A percentile compares a stretch with the other conserved stretches of the same genome.
Evolutionary conservation across 371 early-diverging fungal species (phyloP).

Genomic region (Zancudomyces culisetae): DNA sequence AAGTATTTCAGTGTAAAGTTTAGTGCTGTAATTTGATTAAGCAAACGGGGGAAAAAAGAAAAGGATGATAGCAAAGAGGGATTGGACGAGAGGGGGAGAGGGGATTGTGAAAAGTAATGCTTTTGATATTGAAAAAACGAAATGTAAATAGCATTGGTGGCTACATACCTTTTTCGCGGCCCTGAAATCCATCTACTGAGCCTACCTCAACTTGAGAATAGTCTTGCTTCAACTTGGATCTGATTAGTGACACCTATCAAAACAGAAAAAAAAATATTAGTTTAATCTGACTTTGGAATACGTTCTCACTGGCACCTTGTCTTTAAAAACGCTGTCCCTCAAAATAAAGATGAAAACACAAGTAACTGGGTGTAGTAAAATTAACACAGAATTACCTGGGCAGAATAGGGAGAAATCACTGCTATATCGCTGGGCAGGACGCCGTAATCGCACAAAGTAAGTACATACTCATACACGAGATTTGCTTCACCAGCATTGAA

Average conservation of each 20-base stretch:
- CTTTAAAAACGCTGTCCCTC: not conserved
- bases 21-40: no score
- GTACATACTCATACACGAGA: conserved; percentile 38
- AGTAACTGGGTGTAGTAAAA: no score
- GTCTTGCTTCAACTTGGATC: conserved; percentile 12
- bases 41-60: no score
- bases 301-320: no score
- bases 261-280: not conserved
- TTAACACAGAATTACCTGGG: conserved; percentile 36
- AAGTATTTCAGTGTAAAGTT: no score
- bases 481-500: conserved; percentile 58
- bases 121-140: no score
- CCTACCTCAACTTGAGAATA: conserved; percentile 49
- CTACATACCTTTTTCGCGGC: conserved; percentile 51
- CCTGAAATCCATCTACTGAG: conserved; percentile 93
- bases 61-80: no score
- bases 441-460: conserved; percentile 36
- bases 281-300: no score
- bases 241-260: not conserved
- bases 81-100: no score
- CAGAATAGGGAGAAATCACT: conserved; percentile 72
- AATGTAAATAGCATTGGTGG: not conserved
- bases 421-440: conserved; percentile 44
- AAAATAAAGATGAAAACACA: not conserved
- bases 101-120: no score